Base-by-base conservation (phyloP, 2,329 filamentous ascomycete species). In the Aspergillus glaucus region DNA sequence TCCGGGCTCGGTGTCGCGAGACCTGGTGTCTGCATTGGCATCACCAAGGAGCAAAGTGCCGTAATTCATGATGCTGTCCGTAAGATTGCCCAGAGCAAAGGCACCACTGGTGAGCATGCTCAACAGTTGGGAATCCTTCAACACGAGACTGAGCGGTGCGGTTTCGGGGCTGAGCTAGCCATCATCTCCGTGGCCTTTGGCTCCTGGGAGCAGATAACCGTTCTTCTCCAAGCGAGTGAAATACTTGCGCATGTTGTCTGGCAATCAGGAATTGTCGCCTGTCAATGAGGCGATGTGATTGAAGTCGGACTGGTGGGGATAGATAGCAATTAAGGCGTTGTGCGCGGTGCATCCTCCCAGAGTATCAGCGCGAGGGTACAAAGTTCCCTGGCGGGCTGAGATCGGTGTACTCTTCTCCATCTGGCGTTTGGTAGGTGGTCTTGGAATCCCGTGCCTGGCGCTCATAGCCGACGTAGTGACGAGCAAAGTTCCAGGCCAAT, bases 321-420 rank as follows among this genome's bases (percentile, higher is more conserved):
- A 77, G 22, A 84, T 70, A 14, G 77, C 73, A 44, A 85, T 77
- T 41, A 83, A 64, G 6, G 80, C 81, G 41, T 84, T 82, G 65
- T 86, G 82, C 4, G 77, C 75, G 1, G 79, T 76, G 63, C 80
- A 82, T 4, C 80, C 80, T 46, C 80, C 79, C 1, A 83, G 66
- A 3, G 73, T 78, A 15, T 75, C 78, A 3, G 78, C 72, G 12
- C 81, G 75, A 8, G 80, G 80, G 56, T 84, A 85, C 7, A 79
- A 69, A 12, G 76, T 77, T 3, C 81, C 81, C 64, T 0, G 81
- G 81, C 1, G 78, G 79, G 49, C 72, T 67, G 6, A 75, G 63
- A 10, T 80, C 80, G 14, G 74, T 77, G 57, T 82, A 82, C 28
- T 75, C 63, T 2, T 64, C 61, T 12, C 79, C 79, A 43, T 76